Conservation (phyloP, 2,329 filamentous ascomycete species). For the Emmonsia crescens region DNA sequence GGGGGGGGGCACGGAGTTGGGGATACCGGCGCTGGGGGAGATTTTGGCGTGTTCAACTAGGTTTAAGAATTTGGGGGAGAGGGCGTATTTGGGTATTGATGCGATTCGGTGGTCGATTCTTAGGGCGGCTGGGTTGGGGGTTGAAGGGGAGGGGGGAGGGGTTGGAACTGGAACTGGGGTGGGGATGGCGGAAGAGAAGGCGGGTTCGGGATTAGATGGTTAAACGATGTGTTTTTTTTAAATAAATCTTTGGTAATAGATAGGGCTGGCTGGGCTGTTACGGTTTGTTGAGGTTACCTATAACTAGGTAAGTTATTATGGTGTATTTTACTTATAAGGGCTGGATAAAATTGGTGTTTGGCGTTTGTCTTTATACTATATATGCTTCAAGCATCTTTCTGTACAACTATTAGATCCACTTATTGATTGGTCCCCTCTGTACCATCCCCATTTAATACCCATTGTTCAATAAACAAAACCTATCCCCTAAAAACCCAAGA, state of each 20-base stretch:
- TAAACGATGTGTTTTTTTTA: not conserved
- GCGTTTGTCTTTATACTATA: not conserved
- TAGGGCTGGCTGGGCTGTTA: not conserved
- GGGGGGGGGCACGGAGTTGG: slow-evolving; percentile 26
- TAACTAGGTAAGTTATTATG: too few relatives aligned
- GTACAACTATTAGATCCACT: not conserved
- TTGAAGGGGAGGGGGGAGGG: slow-evolving; percentile 19
- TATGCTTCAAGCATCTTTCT: not conserved
- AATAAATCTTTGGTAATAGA: not conserved
- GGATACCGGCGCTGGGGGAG: slow-evolving; percentile 43
- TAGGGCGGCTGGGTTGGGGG: slow-evolving; percentile 48
- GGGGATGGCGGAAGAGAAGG: not conserved
- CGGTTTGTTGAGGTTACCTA: too few relatives aligned
- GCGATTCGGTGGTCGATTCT: slow-evolving; percentile 55
- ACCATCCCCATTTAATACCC: not conserved
- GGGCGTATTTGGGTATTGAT: slow-evolving; percentile 47
- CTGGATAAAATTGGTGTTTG: not conserved
- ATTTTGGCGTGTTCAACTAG: slow-evolving; percentile 49
- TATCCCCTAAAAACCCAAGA: not conserved
- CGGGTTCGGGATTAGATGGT: not conserved
- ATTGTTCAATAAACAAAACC: not conserved
- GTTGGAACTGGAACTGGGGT: not conserved
- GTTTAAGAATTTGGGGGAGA: slow-evolving; percentile 35
- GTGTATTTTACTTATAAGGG: not conserved
- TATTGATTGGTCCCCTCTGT: not conserved